These are phyloP conservation scores for Fusarium anguioides DNA, from an alignment of 2,329 filamentous ascomycete genomes.

Conservation along the genomic window DNA sequence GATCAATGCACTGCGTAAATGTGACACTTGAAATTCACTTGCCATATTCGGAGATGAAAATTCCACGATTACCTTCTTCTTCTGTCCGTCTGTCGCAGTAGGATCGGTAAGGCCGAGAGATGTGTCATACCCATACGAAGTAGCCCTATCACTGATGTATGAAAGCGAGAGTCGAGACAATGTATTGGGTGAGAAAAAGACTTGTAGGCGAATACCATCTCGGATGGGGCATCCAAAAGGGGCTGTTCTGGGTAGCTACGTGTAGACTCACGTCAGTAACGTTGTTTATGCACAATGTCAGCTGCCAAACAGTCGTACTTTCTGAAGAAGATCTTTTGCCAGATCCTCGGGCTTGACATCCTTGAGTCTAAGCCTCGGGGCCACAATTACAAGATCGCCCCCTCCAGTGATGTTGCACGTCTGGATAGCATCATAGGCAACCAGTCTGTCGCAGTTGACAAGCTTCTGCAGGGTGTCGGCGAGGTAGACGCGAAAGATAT, in stretches of 20 bases:
- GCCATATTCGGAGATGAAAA: conserved; percentile 82
- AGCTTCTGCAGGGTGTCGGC: conserved; percentile 40
- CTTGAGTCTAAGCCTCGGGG: conserved; percentile 39
- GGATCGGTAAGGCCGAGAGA: conserved; percentile 33
- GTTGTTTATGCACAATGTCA: background rate
- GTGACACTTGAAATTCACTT: conserved; percentile 76
- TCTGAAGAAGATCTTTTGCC: conserved; percentile 34
- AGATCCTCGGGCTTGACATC: conserved; percentile 28
- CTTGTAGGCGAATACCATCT: conserved; percentile 42
- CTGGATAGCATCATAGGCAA: conserved; percentile 46
- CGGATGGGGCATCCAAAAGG: conserved; percentile 38
- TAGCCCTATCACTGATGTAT: conserved; percentile 39
- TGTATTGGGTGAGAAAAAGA: conserved; percentile 40
- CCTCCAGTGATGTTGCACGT: conserved; percentile 40
- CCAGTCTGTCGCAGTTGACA: conserved; percentile 29
- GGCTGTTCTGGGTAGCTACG: conserved; percentile 36
- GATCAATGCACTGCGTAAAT: conserved; percentile 77
- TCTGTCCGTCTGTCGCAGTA: background rate
- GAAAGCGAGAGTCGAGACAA: conserved; percentile 32
- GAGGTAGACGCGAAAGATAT: conserved; percentile 43
- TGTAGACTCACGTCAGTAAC: conserved; percentile 1
- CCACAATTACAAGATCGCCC: conserved; percentile 44
- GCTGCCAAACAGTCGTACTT: conserved; percentile 8
- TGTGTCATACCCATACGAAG: conserved; percentile 37
- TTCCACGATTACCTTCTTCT: conserved; percentile 68